These are phyloP conservation scores for Talaromyces adpressus DNA, from an alignment of 495 filamentous ascomycete genomes.

Conservation along the genomic window DNA sequence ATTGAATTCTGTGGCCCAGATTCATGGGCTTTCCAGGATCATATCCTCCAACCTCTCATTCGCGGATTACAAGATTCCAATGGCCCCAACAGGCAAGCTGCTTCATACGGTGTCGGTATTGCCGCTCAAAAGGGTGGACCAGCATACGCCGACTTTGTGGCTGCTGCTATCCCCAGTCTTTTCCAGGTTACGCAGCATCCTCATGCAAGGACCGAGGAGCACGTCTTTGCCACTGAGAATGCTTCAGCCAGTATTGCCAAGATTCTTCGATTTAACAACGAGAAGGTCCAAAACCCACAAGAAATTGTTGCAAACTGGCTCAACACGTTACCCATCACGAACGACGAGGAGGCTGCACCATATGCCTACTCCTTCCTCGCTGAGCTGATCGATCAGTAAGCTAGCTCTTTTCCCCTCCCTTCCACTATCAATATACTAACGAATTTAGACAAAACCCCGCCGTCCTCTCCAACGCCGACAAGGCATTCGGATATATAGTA, in stretches of 20 bases:
- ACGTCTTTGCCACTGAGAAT: slow-evolving; percentile 97
- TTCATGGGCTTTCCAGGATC: slow-evolving; percentile 71
- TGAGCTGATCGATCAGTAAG: slow-evolving; percentile 90
- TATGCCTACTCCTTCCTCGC: slow-evolving; percentile 92
- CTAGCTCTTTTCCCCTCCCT: slow-evolving; percentile 24
- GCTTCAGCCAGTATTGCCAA: slow-evolving; percentile 95
- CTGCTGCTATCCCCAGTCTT: slow-evolving; percentile 67
- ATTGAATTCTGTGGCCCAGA: slow-evolving; percentile 90
- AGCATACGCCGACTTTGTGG: slow-evolving; percentile 76
- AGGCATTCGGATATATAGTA: slow-evolving; percentile 74
- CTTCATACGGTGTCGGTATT: slow-evolving; percentile 92
- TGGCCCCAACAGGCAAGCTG: slow-evolving; percentile 92
- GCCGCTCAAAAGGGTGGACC: slow-evolving; percentile 88
- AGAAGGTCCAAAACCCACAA: slow-evolving; percentile 64
- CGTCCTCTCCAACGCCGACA: slow-evolving; percentile 64
- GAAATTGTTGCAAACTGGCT: slow-evolving; percentile 76
- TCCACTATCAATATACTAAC: neutral
- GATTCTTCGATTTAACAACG: slow-evolving; percentile 80
- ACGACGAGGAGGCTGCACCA: slow-evolving; percentile 95
- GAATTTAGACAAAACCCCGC: slow-evolving; percentile 74
- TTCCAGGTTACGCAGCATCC: slow-evolving; percentile 77
- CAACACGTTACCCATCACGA: slow-evolving; percentile 79
- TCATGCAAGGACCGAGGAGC: slow-evolving; percentile 80
- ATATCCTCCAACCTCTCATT: slow-evolving; percentile 80
- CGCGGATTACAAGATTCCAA: slow-evolving; percentile 75